Conservation (phyloP, 495 filamentous ascomycete species). For the Aspergillus mulundensis region DNA sequence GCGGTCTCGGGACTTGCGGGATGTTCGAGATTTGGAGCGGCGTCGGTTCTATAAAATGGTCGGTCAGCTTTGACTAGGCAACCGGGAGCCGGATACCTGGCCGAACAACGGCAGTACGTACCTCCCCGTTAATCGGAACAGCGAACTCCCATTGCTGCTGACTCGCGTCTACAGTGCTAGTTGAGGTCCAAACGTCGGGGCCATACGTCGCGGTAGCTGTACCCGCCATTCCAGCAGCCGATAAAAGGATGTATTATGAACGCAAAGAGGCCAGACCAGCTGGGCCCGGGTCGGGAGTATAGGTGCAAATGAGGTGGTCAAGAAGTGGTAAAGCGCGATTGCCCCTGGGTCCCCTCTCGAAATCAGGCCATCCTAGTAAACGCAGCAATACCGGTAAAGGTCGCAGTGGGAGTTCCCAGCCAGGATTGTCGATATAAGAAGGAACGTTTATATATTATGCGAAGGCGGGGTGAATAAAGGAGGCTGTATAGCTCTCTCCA, state of each 20-base stretch:
- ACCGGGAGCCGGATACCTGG: neutral
- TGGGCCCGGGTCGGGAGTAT: slow-evolving; percentile 26
- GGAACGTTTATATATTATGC: slow-evolving; percentile 9
- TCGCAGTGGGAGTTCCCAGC: slow-evolving; percentile 2
- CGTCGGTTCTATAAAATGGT: slow-evolving; percentile 19
- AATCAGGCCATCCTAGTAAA: slow-evolving; percentile 38
- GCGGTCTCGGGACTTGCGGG: slow-evolving; percentile 36
- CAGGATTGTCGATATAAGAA: slow-evolving; percentile 4
- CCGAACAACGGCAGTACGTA: slow-evolving; percentile 17
- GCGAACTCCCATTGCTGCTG: slow-evolving; percentile 44
- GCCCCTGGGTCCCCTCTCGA: slow-evolving; percentile 8
- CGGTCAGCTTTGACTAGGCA: slow-evolving; percentile 3
- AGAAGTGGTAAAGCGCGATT: slow-evolving; percentile 5
- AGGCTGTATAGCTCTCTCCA: slow-evolving; percentile 13
- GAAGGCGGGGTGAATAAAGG: slow-evolving; percentile 14
- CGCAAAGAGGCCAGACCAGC: slow-evolving; percentile 40
- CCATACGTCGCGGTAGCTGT: slow-evolving; percentile 39
- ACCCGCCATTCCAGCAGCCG: slow-evolving; percentile 42
- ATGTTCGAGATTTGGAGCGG: slow-evolving; percentile 35
- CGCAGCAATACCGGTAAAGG: slow-evolving; percentile 11
- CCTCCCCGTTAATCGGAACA: slow-evolving; percentile 41
- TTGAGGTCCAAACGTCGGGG: slow-evolving; percentile 37
- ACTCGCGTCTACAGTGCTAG: slow-evolving; percentile 29
- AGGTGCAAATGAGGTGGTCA: slow-evolving; percentile 13
- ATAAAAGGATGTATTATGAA: slow-evolving; percentile 7